A percentile compares a stretch with the other conserved stretches of the same genome.
Conservation (phyloP, 2,329 filamentous ascomycete species). For the Pseudopyrenochaeta lycopersici region DNA sequence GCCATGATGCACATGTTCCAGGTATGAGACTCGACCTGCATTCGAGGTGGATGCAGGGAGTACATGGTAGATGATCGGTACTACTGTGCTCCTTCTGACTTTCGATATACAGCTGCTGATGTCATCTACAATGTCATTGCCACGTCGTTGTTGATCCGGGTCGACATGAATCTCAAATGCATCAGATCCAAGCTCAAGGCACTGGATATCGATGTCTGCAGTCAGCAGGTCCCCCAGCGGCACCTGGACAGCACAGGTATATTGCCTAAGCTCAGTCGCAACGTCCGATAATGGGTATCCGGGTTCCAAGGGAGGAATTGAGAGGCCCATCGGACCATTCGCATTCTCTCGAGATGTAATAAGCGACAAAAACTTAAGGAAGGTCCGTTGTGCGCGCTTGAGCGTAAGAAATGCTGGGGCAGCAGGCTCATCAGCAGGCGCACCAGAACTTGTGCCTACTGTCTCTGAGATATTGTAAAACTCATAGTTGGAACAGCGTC, state of each 20-base stretch:
- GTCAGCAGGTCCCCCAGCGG: constrained; percentile 66
- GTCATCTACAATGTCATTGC: constrained; percentile 39
- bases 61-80: constrained; percentile 56
- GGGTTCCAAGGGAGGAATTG: constrained; percentile 66
- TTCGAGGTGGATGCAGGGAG: constrained; percentile 33
- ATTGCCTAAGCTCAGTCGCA: constrained; percentile 67
- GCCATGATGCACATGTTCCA: constrained; percentile 67
- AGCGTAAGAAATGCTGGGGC: constrained; percentile 70
- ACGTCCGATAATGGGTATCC: constrained; percentile 72
- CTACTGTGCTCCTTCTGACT: constrained; percentile 69
- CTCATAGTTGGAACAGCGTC: constrained; percentile 75
- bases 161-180: constrained; percentile 71
- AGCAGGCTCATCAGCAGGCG: constrained; percentile 40
- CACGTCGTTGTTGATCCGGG: constrained; percentile 18
- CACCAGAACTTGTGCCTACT: constrained; percentile 21
- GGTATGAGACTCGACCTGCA: constrained; percentile 54
- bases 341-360: constrained; percentile 62
- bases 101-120: constrained; percentile 68
- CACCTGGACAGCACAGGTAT: constrained; percentile 73
- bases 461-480: constrained; percentile 78
- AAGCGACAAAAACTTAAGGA: constrained; percentile 72
- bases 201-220: constrained; percentile 67
- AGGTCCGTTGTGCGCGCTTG: constrained; percentile 74
- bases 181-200: constrained; percentile 72
- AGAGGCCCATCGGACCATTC: constrained; percentile 20